Evolutionary conservation across 2,329 filamentous ascomycete genomes (phyloP), one percentile per base, ranked within the genome.

Genomic region (Botrytis byssoidea): DNA sequence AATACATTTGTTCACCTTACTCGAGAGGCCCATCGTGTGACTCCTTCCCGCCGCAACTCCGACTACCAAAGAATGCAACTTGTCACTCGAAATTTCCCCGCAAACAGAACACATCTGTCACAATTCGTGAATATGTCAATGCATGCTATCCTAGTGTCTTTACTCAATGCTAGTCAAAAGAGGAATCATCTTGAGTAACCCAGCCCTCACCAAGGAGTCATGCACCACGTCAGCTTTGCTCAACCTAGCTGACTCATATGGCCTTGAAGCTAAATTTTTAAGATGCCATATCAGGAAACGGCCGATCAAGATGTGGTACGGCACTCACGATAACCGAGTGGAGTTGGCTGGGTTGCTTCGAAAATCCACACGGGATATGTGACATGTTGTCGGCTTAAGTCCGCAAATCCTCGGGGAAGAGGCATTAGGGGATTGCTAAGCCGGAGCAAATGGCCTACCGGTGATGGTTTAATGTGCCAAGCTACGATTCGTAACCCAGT

Each of bases 171-270:
- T 22, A 61, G 10, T 46, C 16, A 44, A n/a, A 25, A 37, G 12
- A 37, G 59, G 59, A 40, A 37, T 63, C 60, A 63, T n/a, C 37
- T 63, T 63, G 25, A 29, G 25, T n/a, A 22, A 69, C 66, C 22
- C 18, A 20, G 25, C 29, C 37, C 35, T 42, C 22, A 46, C 8
- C 10, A 64, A 65, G 44, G 59, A 65, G 69, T 42, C 69, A 71
- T 51, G 59, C 44, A 48, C 59, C 70, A 55, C 12, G 46, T 65
- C 57, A 64, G 51, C 67, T 57, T 70, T 29, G 35, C 25, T 63
- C 42, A 29, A 71, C 10, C 60, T n/a, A 65, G 59, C 59, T 57
- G 70, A 71, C 42, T 71, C 70, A 71, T 25, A 70, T 22, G 22
- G 16, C 6, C 22, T 35, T 29, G 68, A 70, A 37, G 29, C 40